phyloP scores from a whole-genome alignment of 257 asterid genomes.

The Rauvolfia tetraphylla region DNA sequence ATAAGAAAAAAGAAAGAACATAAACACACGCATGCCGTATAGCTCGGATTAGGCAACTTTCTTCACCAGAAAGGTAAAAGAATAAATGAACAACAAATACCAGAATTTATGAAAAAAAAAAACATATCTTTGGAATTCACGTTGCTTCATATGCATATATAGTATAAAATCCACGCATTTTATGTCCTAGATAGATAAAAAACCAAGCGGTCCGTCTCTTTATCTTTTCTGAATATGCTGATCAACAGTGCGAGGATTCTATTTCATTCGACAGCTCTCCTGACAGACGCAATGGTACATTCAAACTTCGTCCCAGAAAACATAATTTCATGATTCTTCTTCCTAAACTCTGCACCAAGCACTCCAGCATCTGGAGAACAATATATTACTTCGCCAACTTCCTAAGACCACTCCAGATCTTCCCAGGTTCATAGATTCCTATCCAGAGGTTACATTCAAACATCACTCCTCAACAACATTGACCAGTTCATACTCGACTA shows the following conservation, averaged over 20 bases:
- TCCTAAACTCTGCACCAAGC: constrained; percentile 22
- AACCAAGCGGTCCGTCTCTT: constrained; percentile 7
- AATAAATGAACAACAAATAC: neutral
- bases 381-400: constrained; percentile 19
- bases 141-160: constrained; percentile 3
- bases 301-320: constrained; percentile 9
- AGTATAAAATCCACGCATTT: neutral
- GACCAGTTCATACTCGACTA: constrained; percentile 67
- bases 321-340: constrained; percentile 20
- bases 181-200: neutral
- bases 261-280: constrained; percentile 12
- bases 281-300: constrained; percentile 1
- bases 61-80: neutral
- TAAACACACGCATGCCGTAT: too few relatives aligned
- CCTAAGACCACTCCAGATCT: constrained; percentile 16
- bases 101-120: neutral
- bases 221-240: neutral
- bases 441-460: constrained; percentile 10
- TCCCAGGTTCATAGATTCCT: constrained; percentile 20
- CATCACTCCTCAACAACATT: constrained; percentile 28
- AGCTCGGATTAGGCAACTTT: too few relatives aligned
- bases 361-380: constrained; percentile 24
- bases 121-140: neutral
- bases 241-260: constrained; percentile 1
- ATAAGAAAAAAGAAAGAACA: too few relatives aligned